A percentile compares a stretch with the other conserved stretches of the same genome.
phyloP scores from a whole-genome alignment of 192 early-diverging fungal genomes.

The Backusella circina region DNA sequence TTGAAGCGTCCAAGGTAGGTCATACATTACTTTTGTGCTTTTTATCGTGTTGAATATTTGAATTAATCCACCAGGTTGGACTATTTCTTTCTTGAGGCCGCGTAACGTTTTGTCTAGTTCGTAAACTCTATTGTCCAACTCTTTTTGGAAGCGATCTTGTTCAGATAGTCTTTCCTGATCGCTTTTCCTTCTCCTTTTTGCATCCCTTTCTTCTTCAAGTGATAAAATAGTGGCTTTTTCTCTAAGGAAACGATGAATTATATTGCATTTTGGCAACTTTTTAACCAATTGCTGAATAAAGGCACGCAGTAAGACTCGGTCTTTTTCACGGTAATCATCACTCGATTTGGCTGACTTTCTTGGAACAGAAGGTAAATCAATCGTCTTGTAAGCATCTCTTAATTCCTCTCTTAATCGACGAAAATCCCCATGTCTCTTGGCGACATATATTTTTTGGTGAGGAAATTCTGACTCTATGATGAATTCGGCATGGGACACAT shows the following conservation, averaged over 20 bases:
- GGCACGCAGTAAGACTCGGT: constrained; percentile 40
- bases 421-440: constrained; percentile 43
- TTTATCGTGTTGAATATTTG: constrained; percentile 26
- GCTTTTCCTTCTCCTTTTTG: constrained; percentile 24
- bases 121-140: constrained; percentile 37
- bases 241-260: constrained; percentile 33
- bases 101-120: constrained; percentile 41
- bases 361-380: constrained; percentile 37
- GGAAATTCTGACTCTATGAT: constrained; percentile 31
- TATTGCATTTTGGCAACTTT: constrained; percentile 24
- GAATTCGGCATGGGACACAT: constrained; percentile 40
- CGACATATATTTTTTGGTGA: constrained; percentile 23
- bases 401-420: constrained; percentile 31
- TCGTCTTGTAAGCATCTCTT: constrained; percentile 33
- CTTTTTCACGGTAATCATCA: constrained; percentile 35
- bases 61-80: constrained; percentile 34
- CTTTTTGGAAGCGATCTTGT: constrained; percentile 33
- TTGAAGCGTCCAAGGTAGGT: constrained; percentile 40
- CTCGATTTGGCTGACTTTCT: constrained; percentile 14
- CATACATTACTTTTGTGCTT: constrained; percentile 19
- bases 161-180: constrained; percentile 39
- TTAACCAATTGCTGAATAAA: constrained; percentile 28
- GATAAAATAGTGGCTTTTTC: constrained; percentile 30
- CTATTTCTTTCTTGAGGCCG: constrained; percentile 38
- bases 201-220: constrained; percentile 31